Evolutionary conservation across 495 filamentous ascomycete genomes (phyloP), one percentile per base, ranked within the genome.

Genomic region (Monascus purpureus): DNA sequence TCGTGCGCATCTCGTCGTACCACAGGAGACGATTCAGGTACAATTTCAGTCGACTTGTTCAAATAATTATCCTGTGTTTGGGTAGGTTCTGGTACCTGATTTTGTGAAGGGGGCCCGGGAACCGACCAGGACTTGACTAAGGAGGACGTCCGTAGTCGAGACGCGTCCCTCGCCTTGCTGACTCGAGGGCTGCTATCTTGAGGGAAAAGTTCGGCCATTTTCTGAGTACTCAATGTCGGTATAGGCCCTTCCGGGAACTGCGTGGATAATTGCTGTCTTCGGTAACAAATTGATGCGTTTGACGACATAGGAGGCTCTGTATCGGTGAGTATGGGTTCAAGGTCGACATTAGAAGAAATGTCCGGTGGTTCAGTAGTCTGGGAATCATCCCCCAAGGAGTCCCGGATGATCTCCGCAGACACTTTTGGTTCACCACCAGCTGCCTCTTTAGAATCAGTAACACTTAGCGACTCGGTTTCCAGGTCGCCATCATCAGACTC

Each of bases 201-300:
- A 0, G 61, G 57, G 25, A 65, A 65, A 4, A 65, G 47, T 33
- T 62, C 59, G 1, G 53, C 50, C 36, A 63, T 31, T 31, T 52
- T 57, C 32, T 65, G 61, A 1, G 59, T 62, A 32, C 57, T 57
- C 14, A 65, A 26, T 1, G 37, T 40, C n/a, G 61, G 61, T 11
- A 65, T 49, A 8, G 61, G 54, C 13, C 59, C 61, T 13, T 54
- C 44, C 2, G 61, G 61, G 19, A 53, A 65, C 30, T 65, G 61
- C 2, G 61, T 65, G 12, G 53, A 52, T 13, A 39, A 48, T 24
- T 61, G 55, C 29, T 50, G 33, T 25, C 61, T 45, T 24, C 48
- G 55, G 29, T 63, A 63, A 26, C 42, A 63, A 13, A 59, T 38
- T 1, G 61, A 65, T 16, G 55, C 47, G 35, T 65, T 59, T 1